A percentile compares a stretch with the other conserved stretches of the same genome.
phyloP scores from a whole-genome alignment of 1,284 basidiomycete species.

The Cryptococcus sp. region DNA sequence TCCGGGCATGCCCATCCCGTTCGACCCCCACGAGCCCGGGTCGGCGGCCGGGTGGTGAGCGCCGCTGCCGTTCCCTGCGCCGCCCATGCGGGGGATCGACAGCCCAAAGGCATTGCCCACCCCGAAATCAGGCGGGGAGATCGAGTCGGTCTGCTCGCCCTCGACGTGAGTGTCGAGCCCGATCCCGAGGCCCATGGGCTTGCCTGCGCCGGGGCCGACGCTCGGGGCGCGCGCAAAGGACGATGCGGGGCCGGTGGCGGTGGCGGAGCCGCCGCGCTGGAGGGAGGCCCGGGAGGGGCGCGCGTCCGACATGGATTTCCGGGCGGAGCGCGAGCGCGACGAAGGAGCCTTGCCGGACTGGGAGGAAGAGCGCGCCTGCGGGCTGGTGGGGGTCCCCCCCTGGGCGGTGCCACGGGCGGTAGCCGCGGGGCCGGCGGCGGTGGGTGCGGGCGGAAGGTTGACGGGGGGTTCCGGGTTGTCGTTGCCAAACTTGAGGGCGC shows the following conservation, averaged over 20 bases:
- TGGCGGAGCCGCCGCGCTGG: constrained; percentile 17
- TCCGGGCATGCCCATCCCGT: constrained; percentile 23
- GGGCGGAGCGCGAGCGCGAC: constrained; percentile 20
- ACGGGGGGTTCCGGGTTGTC: constrained; percentile 39
- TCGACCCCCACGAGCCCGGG: constrained; percentile 16
- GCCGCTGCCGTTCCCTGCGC: constrained; percentile 12
- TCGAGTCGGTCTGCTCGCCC: constrained; percentile 25
- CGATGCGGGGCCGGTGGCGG: constrained; percentile 3
- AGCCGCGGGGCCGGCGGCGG: neutral
- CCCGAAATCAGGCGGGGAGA: constrained; percentile 26
- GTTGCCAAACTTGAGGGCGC: constrained; percentile 31
- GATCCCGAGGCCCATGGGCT: constrained; percentile 19
- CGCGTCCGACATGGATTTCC: constrained; percentile 43
- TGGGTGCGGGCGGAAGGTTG: constrained; percentile 11
- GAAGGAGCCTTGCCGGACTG: constrained; percentile 38
- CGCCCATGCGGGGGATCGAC: constrained; percentile 24
- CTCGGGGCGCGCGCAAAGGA: constrained; percentile 3
- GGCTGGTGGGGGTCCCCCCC: neutral
- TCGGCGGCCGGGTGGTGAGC: neutral
- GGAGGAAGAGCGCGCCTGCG: constrained; percentile 31
- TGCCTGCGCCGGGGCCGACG: constrained; percentile 6
- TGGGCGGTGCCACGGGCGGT: too few relatives aligned
- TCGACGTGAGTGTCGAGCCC: constrained; percentile 31
- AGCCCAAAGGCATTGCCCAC: constrained; percentile 21
- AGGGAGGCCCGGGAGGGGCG: constrained; percentile 20